Evolutionary conservation across 495 filamentous ascomycete genomes (phyloP), one percentile per base, ranked within the genome.

Genomic region (Lophiostoma macrostomum): DNA sequence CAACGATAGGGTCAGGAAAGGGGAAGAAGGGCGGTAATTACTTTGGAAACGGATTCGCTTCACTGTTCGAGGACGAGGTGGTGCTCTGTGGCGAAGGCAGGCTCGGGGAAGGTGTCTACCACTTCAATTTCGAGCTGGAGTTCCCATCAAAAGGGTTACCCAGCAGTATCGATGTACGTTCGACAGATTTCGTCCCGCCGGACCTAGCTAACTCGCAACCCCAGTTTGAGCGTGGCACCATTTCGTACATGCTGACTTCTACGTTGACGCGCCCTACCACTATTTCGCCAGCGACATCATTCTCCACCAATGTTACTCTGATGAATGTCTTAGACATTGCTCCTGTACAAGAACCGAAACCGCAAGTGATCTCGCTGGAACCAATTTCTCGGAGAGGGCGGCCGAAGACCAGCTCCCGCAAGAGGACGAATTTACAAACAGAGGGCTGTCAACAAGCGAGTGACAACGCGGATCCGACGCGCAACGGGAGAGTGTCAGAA

Each of bases 211-310:
- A 31, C 20, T 27, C 28, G 18, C 50, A 67, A 22, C 29, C 4
- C 14, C 67, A 96, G 90, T 98, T 98, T 67, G 94, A 98, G 73
- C 83, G 90, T 59, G 93, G 94, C 18, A 89, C 87, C 12, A 88
- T 98, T 61, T 85, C 85, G 6, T 98, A 97, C 71, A 81, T 88
- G 70, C 79, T 97, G 62, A 87, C 87, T 14, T 83, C 91, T 35
- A 96, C 90, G 22, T 64, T 97, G 38, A 98, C 94, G 7, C 82
- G 89, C 43, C 93, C 94, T 5, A 91, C 86, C 0, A 85, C 91
- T 12, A 90, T 96, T 50, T 80, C 86, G 24, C 82, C 91, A 10
- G 91, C 83, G 5, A 74, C 82, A 7, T 85, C 78, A 30, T 90
- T 85, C 71, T 86, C 91, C 60, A 75, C 80, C 37, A 91, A 91